Percentiles rank a stretch among this genome's conserved stretches.
Conservation (phyloP, 495 filamentous ascomycete genomes). For the Penicillium taxi region DNA sequence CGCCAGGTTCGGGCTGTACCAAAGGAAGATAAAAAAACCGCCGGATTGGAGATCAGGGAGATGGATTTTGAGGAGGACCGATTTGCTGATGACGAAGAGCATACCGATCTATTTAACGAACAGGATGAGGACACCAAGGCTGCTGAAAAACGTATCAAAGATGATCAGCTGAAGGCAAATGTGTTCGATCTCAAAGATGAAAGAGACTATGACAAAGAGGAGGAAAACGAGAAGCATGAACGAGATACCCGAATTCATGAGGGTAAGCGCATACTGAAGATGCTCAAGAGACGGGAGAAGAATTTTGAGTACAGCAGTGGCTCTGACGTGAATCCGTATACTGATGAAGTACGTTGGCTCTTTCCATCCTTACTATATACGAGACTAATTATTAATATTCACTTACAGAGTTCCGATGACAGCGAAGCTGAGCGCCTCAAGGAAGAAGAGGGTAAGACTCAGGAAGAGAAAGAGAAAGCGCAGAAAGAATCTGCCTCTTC, state of each 20-base stretch:
- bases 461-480: conserved; percentile 56
- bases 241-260: conserved; percentile 57
- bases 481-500: conserved; percentile 50
- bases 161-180: conserved; percentile 81
- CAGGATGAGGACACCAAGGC: conserved; percentile 77
- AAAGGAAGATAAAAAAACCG: conserved; percentile 35
- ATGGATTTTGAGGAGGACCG: conserved; percentile 58
- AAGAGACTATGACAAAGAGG: conserved; percentile 75
- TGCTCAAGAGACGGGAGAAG: conserved; percentile 73
- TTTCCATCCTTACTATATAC: not conserved
- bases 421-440: conserved; percentile 47
- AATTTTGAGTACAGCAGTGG: conserved; percentile 76
- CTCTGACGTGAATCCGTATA: conserved; percentile 69
- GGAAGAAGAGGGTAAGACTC: conserved; percentile 60
- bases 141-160: conserved; percentile 75
- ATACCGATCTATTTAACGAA: conserved; percentile 68
- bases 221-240: conserved; percentile 59
- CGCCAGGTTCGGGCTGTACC: conserved; percentile 38
- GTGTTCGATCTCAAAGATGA: conserved; percentile 79
- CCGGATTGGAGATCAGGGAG: conserved; percentile 51
- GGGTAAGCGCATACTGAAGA: conserved; percentile 70
- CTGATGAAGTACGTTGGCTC: conserved; percentile 31
- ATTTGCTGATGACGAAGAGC: conserved; percentile 86
- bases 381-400: conserved; percentile 5
- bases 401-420: conserved; percentile 35